Evolutionary conservation across 257 asterid species (phyloP), one percentile per base, ranked within the genome.

Genomic region (Nicotiana noctiflora): DNA sequence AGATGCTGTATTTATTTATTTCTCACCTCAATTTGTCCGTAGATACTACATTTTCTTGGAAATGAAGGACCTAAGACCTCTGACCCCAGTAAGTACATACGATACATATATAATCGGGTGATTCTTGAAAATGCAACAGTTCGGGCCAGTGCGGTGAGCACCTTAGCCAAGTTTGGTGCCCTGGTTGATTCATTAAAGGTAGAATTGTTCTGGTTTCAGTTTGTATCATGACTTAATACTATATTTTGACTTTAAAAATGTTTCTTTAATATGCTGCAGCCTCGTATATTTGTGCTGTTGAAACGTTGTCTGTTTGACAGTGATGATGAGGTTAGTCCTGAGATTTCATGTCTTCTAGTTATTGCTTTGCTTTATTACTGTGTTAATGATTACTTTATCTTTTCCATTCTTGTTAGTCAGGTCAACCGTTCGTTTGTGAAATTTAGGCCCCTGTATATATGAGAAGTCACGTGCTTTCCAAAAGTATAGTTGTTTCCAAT

Each of bases 11-110:
- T 49, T 72, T 23, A 17, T 74, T 49, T 15, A 49, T 74, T 72
- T 74, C 60, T 72, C 79, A 72, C 60, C 23, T 49, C 3, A 14
- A 74, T 49, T 21, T 23, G 2, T 25, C 25, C 17, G 25, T 74
- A 94, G 98, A 93, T 94, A 81, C 94, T 94, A 68, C 96, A 94
- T 88, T 94, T 94, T 88, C 97, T 94, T 88, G 98, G 98, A 82
- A 93, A 90, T 85, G 97, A 94, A 88, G 98, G 98, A 64, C 98
- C 98, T 63, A 93, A 94, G 90, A 94, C 98, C 55, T 83, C 96
- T 21, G 98, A 94, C 81, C 98, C 98, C 1, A 92, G 97, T 88
- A 94, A 94, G 84, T 94, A 93, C 84, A 93, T 94, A 46, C 90
- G 98, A 44, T 93, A 94, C 86, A 94, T 94, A 29, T 94, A 94